phyloP scores from a whole-genome alignment of 1,284 basidiomycete species.

The Moesziomyces parantarcticus region DNA sequence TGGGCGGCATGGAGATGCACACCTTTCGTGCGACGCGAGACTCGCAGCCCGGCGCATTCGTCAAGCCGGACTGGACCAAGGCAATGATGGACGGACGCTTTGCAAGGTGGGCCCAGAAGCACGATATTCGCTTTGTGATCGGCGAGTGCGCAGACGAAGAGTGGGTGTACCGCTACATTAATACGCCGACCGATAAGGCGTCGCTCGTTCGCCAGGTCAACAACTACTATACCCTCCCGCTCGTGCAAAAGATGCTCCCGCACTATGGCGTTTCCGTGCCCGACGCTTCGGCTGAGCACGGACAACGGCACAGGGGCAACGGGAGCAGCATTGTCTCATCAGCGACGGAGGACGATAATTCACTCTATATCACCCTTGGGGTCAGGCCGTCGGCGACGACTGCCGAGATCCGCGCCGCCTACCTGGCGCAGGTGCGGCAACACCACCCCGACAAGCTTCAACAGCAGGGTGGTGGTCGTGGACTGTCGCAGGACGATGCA shows the following conservation, averaged over 20 bases:
- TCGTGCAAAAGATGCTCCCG: slow-evolving; percentile 37
- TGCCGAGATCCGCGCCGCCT: slow-evolving; percentile 39
- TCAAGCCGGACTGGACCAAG: slow-evolving; percentile 31
- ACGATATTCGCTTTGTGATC: slow-evolving; percentile 25
- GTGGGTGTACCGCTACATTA: slow-evolving; percentile 46
- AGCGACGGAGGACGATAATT: not conserved
- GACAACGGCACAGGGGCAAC: not conserved
- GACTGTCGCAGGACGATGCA: slow-evolving; percentile 3
- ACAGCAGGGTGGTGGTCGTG: slow-evolving; percentile 12
- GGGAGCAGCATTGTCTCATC: not conserved
- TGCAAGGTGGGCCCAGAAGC: slow-evolving; percentile 35
- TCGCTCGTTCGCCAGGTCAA: slow-evolving; percentile 32
- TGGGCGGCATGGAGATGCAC: slow-evolving; percentile 41
- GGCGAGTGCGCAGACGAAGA: slow-evolving; percentile 47
- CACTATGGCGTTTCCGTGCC: slow-evolving; percentile 16
- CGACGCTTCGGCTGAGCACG: not conserved
- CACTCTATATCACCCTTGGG: slow-evolving; percentile 23
- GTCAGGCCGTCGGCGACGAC: slow-evolving; percentile 24
- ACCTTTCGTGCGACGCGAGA: slow-evolving; percentile 49
- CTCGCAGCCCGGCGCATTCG: slow-evolving; percentile 22
- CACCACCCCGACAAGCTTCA: slow-evolving; percentile 50
- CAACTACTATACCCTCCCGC: slow-evolving; percentile 44
- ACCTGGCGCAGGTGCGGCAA: slow-evolving; percentile 32
- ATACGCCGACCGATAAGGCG: slow-evolving; percentile 23
- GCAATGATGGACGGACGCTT: slow-evolving; percentile 44